Base-by-base conservation (phyloP, 164 flowering plant species). In the Hamamelis virginiana region DNA sequence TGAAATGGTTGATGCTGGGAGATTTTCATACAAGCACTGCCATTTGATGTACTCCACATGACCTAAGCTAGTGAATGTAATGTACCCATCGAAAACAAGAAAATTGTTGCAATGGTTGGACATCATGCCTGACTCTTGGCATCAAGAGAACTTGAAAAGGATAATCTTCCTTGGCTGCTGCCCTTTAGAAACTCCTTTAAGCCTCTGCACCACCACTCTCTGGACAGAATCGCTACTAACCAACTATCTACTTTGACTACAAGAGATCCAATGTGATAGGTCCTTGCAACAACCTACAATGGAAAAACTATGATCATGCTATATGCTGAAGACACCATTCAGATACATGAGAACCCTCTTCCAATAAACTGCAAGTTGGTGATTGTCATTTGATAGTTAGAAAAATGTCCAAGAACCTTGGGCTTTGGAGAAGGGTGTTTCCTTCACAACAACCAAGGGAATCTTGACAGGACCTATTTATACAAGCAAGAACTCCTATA, bases 131-230 rank as follows among this genome's bases (percentile, higher is more conserved):
- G n/a, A n/a, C 15, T 50, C 53, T 50, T 1, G 53, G n/a, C 6
- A n/a, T 2, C 16, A 16, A 50, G 53, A 50, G n/a, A 15, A 15
- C 53, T 50, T 33, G 41, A 6, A 33, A n/a, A n/a, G 8, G n/a
- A 50, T 50, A 50, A 50, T 50, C 53, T 50, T 50, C 53, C 19
- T 50, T 50, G 53, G 53, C 53, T 50, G 53, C 53, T 50, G 15
- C n/a, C 53, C n/a, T n/a, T n/a, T 12, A 50, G 53, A 50, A 0
- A 50, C 19, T 14, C 18, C 0, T 4, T 50, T 50, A 12, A 50
- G n/a, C 18, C 1, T 50, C 21, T 50, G 53, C 53, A 12, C 53
- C 15, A n/a, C 19, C n/a, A 50, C n/a, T 50, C n/a, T 50, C n/a
- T 50, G 19, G 16, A 50, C 16, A 14, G 6, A 33, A 33, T 33